These are phyloP conservation scores for Dendrobium chrysotoxum DNA, from an alignment of 106 monocot genomes.

Conservation along the genomic window DNA sequence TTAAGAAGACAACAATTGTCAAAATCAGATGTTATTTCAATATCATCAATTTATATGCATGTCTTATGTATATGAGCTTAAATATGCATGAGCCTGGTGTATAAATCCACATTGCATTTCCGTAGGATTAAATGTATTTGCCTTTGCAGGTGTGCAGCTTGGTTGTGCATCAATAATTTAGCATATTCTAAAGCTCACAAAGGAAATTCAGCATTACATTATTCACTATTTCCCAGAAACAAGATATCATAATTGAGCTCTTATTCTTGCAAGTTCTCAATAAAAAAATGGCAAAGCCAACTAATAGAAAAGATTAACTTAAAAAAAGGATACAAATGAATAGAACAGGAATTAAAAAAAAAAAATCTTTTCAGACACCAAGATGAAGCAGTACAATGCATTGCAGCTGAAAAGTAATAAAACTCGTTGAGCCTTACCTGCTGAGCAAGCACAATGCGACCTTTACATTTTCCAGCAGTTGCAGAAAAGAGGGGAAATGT, in stretches of 20 bases:
- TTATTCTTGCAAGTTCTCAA: not conserved
- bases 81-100: too few relatives aligned
- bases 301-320: not conserved
- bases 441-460: constrained; percentile 85
- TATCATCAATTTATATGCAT: too few relatives aligned
- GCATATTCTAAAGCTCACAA: not conserved
- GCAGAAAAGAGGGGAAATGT: constrained; percentile 78
- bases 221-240: not conserved
- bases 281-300: not conserved
- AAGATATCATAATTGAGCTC: not conserved
- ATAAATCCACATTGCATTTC: too few relatives aligned
- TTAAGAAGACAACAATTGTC: too few relatives aligned
- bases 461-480: constrained; percentile 80
- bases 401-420: not conserved
- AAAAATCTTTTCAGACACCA: not conserved
- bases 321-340: not conserved
- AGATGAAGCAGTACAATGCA: not conserved
- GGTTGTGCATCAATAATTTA: not conserved
- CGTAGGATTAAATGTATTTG: too few relatives aligned
- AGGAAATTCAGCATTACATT: not conserved
- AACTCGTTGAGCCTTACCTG: constrained; percentile 46
- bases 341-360: not conserved
- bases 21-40: too few relatives aligned
- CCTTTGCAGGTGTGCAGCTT: not conserved
- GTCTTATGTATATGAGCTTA: too few relatives aligned